These are phyloP conservation scores for Pleurotus tuoliensis DNA, from an alignment of 768 basidiomycete genomes.

Conservation along the genomic window DNA sequence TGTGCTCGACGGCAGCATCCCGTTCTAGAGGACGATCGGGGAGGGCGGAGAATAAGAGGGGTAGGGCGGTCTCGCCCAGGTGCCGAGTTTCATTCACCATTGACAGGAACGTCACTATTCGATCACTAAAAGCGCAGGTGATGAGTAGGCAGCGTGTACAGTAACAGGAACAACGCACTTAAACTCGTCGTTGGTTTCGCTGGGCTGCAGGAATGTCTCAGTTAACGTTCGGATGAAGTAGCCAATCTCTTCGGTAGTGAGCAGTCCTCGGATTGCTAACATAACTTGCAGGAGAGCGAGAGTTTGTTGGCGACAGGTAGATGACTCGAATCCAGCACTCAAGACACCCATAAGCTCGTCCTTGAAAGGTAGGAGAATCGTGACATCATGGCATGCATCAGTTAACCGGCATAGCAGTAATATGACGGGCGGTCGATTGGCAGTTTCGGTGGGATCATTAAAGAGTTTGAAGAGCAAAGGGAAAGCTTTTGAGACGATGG, in stretches of 20 bases:
- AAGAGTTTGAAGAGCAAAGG: slow-evolving; percentile 79
- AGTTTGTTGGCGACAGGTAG: slow-evolving; percentile 52
- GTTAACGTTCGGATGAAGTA: slow-evolving; percentile 77
- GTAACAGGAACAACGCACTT: slow-evolving; percentile 32
- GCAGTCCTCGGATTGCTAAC: slow-evolving; percentile 56
- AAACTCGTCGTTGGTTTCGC: slow-evolving; percentile 49
- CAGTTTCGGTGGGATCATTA: slow-evolving; percentile 63
- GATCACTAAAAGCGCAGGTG: slow-evolving; percentile 38
- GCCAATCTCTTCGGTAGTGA: slow-evolving; percentile 70
- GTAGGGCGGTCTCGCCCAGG: slow-evolving; percentile 73
- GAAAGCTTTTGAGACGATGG: slow-evolving; percentile 62
- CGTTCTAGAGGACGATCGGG: slow-evolving; percentile 62
- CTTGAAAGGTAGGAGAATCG: slow-evolving; percentile 57
- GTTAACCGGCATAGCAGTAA: slow-evolving; percentile 62
- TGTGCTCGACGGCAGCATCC: slow-evolving; percentile 51
- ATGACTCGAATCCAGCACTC: slow-evolving; percentile 50
- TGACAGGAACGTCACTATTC: slow-evolving; percentile 58
- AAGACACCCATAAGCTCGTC: slow-evolving; percentile 71
- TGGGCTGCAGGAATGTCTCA: slow-evolving; percentile 56
- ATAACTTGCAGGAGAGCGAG: slow-evolving; percentile 64
- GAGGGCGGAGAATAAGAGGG: slow-evolving; percentile 70
- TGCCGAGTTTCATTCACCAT: slow-evolving; percentile 62
- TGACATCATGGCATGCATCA: slow-evolving; percentile 45
- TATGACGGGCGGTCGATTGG: slow-evolving; percentile 61
- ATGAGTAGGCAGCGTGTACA: background rate